phyloP scores from a whole-genome alignment of 495 filamentous ascomycete species.

The Pseudevernia furfuracea region DNA sequence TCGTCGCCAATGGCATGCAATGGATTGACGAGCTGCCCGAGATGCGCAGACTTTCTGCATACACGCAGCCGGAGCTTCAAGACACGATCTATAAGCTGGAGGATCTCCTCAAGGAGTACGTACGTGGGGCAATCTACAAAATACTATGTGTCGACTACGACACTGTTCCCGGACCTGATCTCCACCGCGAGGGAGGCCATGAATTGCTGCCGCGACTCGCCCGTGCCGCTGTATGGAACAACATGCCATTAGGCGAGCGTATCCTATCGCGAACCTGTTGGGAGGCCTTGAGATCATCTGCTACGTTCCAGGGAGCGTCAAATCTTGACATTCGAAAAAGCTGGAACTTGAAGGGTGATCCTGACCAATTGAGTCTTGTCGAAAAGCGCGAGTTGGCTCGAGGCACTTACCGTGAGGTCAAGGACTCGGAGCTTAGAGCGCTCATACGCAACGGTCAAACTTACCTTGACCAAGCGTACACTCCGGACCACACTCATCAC shows the following conservation, averaged over 20 bases:
- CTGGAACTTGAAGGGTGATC: background rate
- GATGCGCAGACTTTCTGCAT: slow-evolving; percentile 26
- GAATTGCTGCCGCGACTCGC: slow-evolving; percentile 21
- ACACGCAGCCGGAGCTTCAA: slow-evolving; percentile 18
- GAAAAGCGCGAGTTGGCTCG: slow-evolving; percentile 4
- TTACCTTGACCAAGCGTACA: background rate
- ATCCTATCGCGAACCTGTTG: slow-evolving; percentile 36
- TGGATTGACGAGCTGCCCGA: slow-evolving; percentile 37
- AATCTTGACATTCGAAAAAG: slow-evolving; percentile 9
- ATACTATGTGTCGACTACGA: slow-evolving; percentile 16
- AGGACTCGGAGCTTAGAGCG: background rate
- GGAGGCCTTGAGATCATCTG: slow-evolving; percentile 18
- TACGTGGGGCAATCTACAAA: slow-evolving; percentile 30
- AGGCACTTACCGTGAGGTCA: slow-evolving; percentile 8
- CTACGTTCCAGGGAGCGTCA: background rate
- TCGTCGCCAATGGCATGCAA: slow-evolving; percentile 34
- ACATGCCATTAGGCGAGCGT: slow-evolving; percentile 27
- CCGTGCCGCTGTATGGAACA: slow-evolving; percentile 11
- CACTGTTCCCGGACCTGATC: background rate
- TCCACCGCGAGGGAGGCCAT: slow-evolving; percentile 4
- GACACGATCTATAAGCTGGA: slow-evolving; percentile 22
- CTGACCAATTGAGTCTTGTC: background rate
- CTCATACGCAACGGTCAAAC: slow-evolving; percentile 1
- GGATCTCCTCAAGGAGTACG: slow-evolving; percentile 28
- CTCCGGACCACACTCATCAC: background rate